A percentile compares a stretch with the other conserved stretches of the same genome.
phyloP scores from a whole-genome alignment of 2,329 filamentous ascomycete species.

The Ceratocystis papillata region DNA sequence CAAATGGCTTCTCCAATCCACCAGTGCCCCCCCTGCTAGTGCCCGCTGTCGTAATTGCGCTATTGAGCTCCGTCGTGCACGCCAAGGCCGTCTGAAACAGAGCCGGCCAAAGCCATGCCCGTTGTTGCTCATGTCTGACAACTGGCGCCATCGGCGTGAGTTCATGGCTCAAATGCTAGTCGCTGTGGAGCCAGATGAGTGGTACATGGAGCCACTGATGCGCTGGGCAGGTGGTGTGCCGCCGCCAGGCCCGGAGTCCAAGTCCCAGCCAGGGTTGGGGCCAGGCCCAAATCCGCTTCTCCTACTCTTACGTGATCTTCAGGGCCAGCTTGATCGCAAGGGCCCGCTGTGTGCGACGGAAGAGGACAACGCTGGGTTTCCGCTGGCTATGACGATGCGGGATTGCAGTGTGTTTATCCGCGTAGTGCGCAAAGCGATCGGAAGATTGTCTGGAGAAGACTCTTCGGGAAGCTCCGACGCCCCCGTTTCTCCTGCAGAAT shows the following conservation, averaged over 20 bases:
- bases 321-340: constrained; percentile 36
- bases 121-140: constrained; percentile 31
- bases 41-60: constrained; percentile 67
- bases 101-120: constrained; percentile 52
- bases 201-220: constrained; percentile 23
- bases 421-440: constrained; percentile 32
- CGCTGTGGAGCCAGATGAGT: constrained; percentile 23
- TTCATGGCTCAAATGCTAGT: constrained; percentile 32
- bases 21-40: constrained; percentile 52
- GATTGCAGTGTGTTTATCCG: constrained; percentile 68
- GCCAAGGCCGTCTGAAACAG: constrained; percentile 31
- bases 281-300: constrained; percentile 30
- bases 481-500: constrained; percentile 25
- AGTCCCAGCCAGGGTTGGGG: too few relatives aligned
- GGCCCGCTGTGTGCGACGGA: constrained; percentile 37
- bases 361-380: constrained; percentile 40
- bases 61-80: constrained; percentile 34
- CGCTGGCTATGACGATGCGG: constrained; percentile 66
- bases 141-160: constrained; percentile 33
- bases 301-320: constrained; percentile 32
- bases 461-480: not conserved
- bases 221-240: constrained; percentile 23
- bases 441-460: too few relatives aligned
- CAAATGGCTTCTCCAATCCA: constrained; percentile 72
- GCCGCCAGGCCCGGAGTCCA: not conserved